Base-by-base conservation (phyloP, 306 rosid genomes). In the Vigna unguiculata region DNA sequence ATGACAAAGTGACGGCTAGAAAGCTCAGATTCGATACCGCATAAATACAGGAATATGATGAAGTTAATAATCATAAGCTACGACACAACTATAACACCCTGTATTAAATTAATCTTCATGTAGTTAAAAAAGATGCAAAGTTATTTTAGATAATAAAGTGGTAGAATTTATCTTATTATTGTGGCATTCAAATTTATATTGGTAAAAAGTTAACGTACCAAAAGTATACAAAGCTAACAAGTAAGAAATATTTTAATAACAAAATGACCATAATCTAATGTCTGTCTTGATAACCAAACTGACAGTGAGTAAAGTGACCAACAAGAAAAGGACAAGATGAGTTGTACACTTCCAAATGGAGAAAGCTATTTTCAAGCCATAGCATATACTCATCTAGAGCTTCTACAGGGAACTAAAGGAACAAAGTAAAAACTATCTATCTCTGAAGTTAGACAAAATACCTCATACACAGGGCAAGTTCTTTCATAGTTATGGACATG, bases 401-500 rank as follows among this genome's bases (percentile, higher is more conserved):
- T 9, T 47, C 53, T 46, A 10, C 38, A 20, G 20, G 20, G 64
- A 20, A 47, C 46, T 32, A 30, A 63, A 82, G 16, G 28, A 58
- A 46, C 72, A 77, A 41, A 40, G 65, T 21, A 47, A 63, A 60
- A 57, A 19, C 36, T 21, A 36, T 58, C 38, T n/a, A 62, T 67
- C 66, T 66, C 13, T 58, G 38, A 45, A 71, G 72, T 57, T 54
- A 72, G 43, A 75, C 14, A 58, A 76, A 32, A 59, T 78, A 92
- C 98, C 98, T 95, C 87, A 81, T 95, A 92, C 14, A 95, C 43
- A 11, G 98, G 98, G 84, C 97, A 95, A 21, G 96, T 85, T 80
- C 98, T 92, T 88, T 95, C 97, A 11, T 95, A 95, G 82, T 82
- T 95, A 80, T 95, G 98, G 22, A 95, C 98, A 70, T 95, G 98